phyloP scores from a whole-genome alignment of 345 rosid genomes.

The Citrus inodora region DNA sequence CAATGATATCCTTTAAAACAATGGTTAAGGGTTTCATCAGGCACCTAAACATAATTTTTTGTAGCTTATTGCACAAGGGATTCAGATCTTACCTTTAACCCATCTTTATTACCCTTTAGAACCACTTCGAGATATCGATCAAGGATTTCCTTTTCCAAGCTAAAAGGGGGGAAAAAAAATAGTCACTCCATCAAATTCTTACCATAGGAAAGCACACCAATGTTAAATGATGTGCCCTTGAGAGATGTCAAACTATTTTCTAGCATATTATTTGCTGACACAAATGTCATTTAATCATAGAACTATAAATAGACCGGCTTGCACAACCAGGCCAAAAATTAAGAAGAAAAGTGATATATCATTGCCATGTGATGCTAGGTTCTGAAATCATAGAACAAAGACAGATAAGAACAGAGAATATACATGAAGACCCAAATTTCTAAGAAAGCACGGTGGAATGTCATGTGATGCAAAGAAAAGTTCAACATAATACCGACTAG shows the following conservation, averaged over 20 bases:
- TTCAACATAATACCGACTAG: slow-evolving; percentile 68
- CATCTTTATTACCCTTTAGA: slow-evolving; percentile 95
- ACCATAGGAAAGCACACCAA: not conserved
- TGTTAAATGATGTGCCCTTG: not conserved
- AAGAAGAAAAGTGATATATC: not conserved
- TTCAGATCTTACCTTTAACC: slow-evolving; percentile 62
- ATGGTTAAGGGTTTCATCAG: not conserved
- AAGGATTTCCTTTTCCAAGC: slow-evolving; percentile 89
- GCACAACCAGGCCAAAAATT: not conserved
- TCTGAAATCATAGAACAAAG: not conserved
- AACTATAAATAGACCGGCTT: not conserved
- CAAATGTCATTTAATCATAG: not conserved
- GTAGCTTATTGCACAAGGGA: not conserved
- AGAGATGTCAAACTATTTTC: not conserved
- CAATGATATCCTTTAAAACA: not conserved
- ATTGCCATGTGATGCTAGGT: not conserved
- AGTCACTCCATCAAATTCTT: slow-evolving; percentile 1
- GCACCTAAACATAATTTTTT: not conserved
- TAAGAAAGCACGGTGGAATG: not conserved
- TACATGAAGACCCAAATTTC: not conserved
- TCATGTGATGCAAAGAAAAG: not conserved
- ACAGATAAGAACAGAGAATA: not conserved
- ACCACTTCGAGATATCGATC: slow-evolving; percentile 89
- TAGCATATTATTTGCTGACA: too few relatives aligned
- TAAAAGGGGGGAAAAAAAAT: slow-evolving; percentile 26